phyloP scores from a whole-genome alignment of 2,329 filamentous ascomycete genomes.

The Ciborinia camelliae region DNA sequence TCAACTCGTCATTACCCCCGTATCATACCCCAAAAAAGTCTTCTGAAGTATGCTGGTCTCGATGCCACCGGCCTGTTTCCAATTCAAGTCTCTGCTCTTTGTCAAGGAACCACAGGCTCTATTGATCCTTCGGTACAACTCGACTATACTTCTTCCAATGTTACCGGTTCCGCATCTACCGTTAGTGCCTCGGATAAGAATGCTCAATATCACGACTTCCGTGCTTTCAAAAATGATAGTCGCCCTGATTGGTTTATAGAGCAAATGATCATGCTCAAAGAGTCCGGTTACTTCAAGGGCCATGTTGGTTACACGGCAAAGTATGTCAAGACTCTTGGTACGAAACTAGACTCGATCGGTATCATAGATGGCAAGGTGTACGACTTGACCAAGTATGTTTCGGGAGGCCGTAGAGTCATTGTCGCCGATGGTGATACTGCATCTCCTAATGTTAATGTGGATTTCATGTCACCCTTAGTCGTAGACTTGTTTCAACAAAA shows the following conservation, averaged over 20 bases:
- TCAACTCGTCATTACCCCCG: constrained; percentile 74
- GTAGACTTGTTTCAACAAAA: constrained; percentile 72
- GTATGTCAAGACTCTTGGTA: constrained; percentile 69
- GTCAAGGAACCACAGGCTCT: constrained; percentile 67
- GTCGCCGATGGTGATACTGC: constrained; percentile 51
- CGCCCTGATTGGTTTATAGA: constrained; percentile 91
- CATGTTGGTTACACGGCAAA: constrained; percentile 77
- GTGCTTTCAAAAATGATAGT: constrained; percentile 74
- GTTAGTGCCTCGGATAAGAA: constrained; percentile 69
- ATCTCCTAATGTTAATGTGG: constrained; percentile 51
- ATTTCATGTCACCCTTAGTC: constrained; percentile 80
- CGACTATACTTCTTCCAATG: constrained; percentile 77
- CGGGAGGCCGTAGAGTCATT: constrained; percentile 66
- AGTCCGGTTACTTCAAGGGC: constrained; percentile 78
- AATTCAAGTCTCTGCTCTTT: constrained; percentile 88
- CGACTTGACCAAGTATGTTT: constrained; percentile 80
- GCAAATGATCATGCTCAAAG: constrained; percentile 70
- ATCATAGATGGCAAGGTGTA: constrained; percentile 80
- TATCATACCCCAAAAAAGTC: constrained; percentile 51
- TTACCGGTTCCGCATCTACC: constrained; percentile 61
- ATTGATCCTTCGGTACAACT: constrained; percentile 73
- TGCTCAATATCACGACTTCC: constrained; percentile 86
- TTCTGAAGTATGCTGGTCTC: constrained; percentile 79
- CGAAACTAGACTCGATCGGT: constrained; percentile 63
- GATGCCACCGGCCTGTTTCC: constrained; percentile 92